phyloP scores from a whole-genome alignment of 331 rosid species.

The Quercus tomentella region DNA sequence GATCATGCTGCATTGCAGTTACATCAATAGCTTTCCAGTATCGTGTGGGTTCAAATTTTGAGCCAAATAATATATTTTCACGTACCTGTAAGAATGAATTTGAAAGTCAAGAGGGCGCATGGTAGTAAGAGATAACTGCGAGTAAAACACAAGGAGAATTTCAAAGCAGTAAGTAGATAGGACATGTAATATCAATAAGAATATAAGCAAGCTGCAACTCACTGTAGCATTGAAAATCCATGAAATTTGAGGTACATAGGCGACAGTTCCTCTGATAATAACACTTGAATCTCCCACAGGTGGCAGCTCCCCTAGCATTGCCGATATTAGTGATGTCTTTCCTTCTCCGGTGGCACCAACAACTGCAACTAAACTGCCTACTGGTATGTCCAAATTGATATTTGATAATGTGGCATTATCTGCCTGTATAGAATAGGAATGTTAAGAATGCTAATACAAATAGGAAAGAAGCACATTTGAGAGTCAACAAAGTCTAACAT shows the following conservation, averaged over 20 bases:
- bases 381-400: slow-evolving; percentile 67
- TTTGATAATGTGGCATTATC: slow-evolving; percentile 61
- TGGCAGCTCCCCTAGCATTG: slow-evolving; percentile 90
- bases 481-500: not conserved
- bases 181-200: not conserved
- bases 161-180: not conserved
- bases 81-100: slow-evolving; percentile 53
- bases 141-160: not conserved
- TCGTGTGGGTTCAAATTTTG: slow-evolving; percentile 51
- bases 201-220: slow-evolving; percentile 32
- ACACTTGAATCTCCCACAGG: slow-evolving; percentile 38
- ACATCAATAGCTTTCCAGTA: slow-evolving; percentile 67
- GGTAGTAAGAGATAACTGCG: not conserved
- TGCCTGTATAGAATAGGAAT: slow-evolving; percentile 36
- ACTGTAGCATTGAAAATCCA: slow-evolving; percentile 98
- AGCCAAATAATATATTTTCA: slow-evolving; percentile 82
- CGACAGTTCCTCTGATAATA: slow-evolving; percentile 75
- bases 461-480: not conserved
- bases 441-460: not conserved
- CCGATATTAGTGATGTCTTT: slow-evolving; percentile 82
- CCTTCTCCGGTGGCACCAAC: slow-evolving; percentile 98
- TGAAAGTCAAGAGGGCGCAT: slow-evolving; percentile 14
- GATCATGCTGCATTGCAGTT: slow-evolving; percentile 65
- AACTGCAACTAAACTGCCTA: slow-evolving; percentile 83
- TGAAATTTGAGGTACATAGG: slow-evolving; percentile 95